Base-by-base conservation (phyloP, 164 flowering plant genomes). In the Vitis riparia region DNA sequence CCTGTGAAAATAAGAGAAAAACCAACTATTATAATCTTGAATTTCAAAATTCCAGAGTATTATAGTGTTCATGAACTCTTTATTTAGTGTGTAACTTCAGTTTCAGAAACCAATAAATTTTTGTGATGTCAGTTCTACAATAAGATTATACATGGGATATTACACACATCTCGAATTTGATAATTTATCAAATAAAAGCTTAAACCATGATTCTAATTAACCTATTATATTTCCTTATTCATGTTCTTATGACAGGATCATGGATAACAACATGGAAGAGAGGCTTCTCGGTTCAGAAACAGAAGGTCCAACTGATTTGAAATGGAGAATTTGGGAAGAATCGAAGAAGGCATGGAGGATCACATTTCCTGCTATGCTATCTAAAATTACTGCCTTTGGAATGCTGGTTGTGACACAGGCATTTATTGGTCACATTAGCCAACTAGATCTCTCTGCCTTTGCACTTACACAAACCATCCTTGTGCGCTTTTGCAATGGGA, bases 361-460 rank as follows among this genome's bases (percentile, higher is more conserved):
- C 13, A 62, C 75, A n/a, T 59, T 72, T 7, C 75, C 75, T 27
- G 32, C 58, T 11, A 66, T 59, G n/a, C 7, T 72, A n/a, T 29
- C 65, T 1, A 48, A 32, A 13, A 62, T 62, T 7, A 53, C 71
- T 14, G 15, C 56, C 8, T 73, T 67, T 49, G 76, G 71, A 6
- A 9, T 50, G 7, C 6, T 67, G 47, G 67, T 73, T 9, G 63
- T 73, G 9, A 63, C 76, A 5, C 76, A 73, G 27, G 60, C 61
- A 16, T 73, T 73, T 16, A 49, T 68, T 11, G 76, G 76, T 1
- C 76, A 73, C 51, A 27, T 68, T 27, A 47, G 71, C 16, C 49
- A 62, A 2, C 1, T 67, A 1, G 29, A 61, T 0, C 76, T 73
- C 17, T 71, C 76, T 0, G 63, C 67, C 0, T 73, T 12, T 32